Evolutionary conservation across 495 filamentous ascomycete species (phyloP).

Genomic region (Penicillium chermesinum): DNA sequence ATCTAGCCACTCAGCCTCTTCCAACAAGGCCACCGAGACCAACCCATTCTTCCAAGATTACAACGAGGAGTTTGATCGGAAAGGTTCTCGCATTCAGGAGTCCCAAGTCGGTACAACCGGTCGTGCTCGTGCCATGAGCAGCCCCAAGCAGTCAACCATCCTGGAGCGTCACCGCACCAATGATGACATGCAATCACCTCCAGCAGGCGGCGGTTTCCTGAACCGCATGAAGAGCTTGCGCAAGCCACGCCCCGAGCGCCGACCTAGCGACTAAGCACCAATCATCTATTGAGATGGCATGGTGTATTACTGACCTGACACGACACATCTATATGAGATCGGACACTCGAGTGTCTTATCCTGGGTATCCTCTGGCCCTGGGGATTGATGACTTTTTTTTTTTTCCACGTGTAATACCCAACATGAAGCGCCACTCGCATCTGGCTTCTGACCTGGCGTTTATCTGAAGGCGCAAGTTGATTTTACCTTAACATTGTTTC

Average conservation of each 20-base stretch:
- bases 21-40: constrained; percentile 43
- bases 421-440: constrained; percentile 18
- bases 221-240: constrained; percentile 86
- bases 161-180: constrained; percentile 67
- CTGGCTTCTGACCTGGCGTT: constrained; percentile 23
- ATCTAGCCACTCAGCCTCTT: constrained; percentile 30
- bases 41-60: constrained; percentile 92
- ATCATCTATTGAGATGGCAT: not conserved
- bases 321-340: not conserved
- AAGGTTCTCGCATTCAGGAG: constrained; percentile 58
- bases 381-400: constrained; percentile 23
- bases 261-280: constrained; percentile 27
- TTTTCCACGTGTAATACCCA: constrained; percentile 27
- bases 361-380: constrained; percentile 6
- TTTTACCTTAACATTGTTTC: constrained; percentile 10
- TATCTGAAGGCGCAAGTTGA: constrained; percentile 11
- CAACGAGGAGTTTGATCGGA: constrained; percentile 65
- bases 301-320: not conserved
- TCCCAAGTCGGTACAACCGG: constrained; percentile 40
- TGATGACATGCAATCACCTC: constrained; percentile 31
- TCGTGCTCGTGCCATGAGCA: constrained; percentile 52
- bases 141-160: constrained; percentile 48
- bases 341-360: not conserved
- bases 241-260: constrained; percentile 45
- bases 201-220: constrained; percentile 59